These are phyloP conservation scores for Lophiotrema nucula DNA, from an alignment of 495 filamentous ascomycete species.

Conservation along the genomic window DNA sequence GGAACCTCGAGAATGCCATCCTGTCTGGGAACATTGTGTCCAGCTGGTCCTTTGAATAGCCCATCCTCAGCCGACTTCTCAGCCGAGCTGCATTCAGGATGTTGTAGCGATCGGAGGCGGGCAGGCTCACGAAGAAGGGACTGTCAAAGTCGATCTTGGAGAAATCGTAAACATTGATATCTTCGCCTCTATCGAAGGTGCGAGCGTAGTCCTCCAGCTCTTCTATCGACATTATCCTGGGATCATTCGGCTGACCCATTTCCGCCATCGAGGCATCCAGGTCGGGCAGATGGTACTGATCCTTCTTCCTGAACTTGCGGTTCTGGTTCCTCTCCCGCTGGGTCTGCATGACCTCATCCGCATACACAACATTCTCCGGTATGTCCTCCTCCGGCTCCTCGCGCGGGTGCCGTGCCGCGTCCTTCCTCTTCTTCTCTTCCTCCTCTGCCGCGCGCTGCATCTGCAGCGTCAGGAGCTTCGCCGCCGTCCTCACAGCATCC, in stretches of 20 bases:
- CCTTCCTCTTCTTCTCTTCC: constrained; percentile 64
- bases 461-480: constrained; percentile 85
- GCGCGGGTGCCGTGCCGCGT: constrained; percentile 41
- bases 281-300: constrained; percentile 91
- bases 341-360: constrained; percentile 81
- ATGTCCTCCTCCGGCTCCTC: constrained; percentile 63
- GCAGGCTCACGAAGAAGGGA: constrained; percentile 86
- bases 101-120: constrained; percentile 89
- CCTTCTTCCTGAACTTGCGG: constrained; percentile 82
- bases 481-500: constrained; percentile 88
- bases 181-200: constrained; percentile 89
- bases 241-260: constrained; percentile 89
- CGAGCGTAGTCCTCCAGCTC: constrained; percentile 89
- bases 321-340: constrained; percentile 68
- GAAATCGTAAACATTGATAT: constrained; percentile 97
- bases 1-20: constrained; percentile 96
- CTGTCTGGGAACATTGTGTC: constrained; percentile 95
- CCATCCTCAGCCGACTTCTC: constrained; percentile 86
- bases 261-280: constrained; percentile 69
- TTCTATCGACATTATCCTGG: constrained; percentile 88
- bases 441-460: constrained; percentile 87
- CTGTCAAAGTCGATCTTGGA: constrained; percentile 97
- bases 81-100: constrained; percentile 91
- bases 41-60: constrained; percentile 91
- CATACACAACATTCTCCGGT: constrained; percentile 79